Percentiles rank a stretch among this genome's conserved stretches.
phyloP scores from a whole-genome alignment of 768 basidiomycete genomes.

The Podaxis mareebaensis region DNA sequence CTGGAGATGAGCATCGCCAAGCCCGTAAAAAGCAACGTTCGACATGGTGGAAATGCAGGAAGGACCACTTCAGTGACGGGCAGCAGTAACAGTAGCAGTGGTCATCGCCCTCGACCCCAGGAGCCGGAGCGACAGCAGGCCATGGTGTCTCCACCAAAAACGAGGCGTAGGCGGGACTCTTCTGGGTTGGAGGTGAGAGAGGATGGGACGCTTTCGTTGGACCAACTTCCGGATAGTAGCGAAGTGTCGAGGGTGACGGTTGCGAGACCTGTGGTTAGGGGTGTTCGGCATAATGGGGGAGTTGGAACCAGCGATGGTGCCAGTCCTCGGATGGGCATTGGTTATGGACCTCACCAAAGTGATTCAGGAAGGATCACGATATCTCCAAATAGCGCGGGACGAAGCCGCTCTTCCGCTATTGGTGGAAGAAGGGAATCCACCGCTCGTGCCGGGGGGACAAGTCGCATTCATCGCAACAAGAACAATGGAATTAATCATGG shows the following conservation, averaged over 20 bases:
- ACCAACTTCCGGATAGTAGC: background rate
- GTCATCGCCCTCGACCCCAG: background rate
- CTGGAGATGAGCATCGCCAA: background rate
- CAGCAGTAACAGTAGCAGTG: background rate
- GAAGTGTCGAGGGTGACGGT: background rate
- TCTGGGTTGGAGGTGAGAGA: conserved; percentile 1
- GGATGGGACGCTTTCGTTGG: conserved; percentile 6
- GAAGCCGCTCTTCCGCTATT: too few relatives aligned
- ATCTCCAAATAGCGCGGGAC: too few relatives aligned
- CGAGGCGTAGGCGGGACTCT: conserved; percentile 4
- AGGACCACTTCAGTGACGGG: background rate
- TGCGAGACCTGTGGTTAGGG: background rate
- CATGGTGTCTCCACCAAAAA: background rate
- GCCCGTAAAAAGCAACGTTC: background rate
- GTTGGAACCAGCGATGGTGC: background rate
- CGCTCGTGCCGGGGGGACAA: too few relatives aligned
- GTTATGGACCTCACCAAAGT: too few relatives aligned
- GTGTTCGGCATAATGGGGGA: too few relatives aligned
- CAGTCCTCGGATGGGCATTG: too few relatives aligned
- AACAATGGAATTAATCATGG: background rate
- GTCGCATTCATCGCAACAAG: background rate
- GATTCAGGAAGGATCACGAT: too few relatives aligned
- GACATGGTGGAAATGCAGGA: background rate
- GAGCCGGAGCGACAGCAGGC: background rate
- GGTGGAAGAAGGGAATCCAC: too few relatives aligned